Evolutionary conservation across 176 grass and related monocot species (phyloP), one percentile per base, ranked within the genome.

Genomic region (Luzula sylvatica): DNA sequence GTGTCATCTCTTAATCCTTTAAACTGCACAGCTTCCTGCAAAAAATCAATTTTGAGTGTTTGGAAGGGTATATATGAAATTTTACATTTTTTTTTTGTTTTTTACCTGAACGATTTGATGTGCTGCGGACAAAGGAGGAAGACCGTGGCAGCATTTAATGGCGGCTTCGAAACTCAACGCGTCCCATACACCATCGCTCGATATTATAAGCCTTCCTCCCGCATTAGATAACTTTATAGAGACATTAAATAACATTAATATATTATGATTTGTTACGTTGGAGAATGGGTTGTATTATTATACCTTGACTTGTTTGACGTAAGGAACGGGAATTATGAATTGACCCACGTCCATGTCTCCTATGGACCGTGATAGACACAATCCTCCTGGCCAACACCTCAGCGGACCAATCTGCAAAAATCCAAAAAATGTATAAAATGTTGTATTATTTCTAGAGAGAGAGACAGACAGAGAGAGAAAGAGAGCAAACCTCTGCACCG

Each of bases 241-340:
- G 58, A 61, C 20, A 48, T 28, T 49, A 12, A 12, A 32, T 4
- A 64, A 48, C 5, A 46, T 26, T 64, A 22, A 64, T 38, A 64
- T 13, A 64, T 35, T 35, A 35, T 35, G 30, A 7, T 35, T 35
- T 35, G 30, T 35, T 35, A 52, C 8, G 19, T 20, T 39, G 25
- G 65, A 35, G 30, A 35, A 35, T 35, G 30, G 1, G 50, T 23
- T 65, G 19, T 50, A 13, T 67, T 67, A 24, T 50, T 81, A 72
- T 42, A 98, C 92, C 92, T 92, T 98, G 57, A 90, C 78, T 98
- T 98, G 92, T 56, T 98, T 98, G 56, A 98, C 86, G 75, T 90
- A 76, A 46, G 92, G 86, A 83, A 98, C 65, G 52, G 92, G 68
- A 48, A 98, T 74, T 67, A 98, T 90, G 35, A 68, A 98, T 87